Base-by-base conservation (phyloP, 257 asterid species). In the Coffea canephora region DNA sequence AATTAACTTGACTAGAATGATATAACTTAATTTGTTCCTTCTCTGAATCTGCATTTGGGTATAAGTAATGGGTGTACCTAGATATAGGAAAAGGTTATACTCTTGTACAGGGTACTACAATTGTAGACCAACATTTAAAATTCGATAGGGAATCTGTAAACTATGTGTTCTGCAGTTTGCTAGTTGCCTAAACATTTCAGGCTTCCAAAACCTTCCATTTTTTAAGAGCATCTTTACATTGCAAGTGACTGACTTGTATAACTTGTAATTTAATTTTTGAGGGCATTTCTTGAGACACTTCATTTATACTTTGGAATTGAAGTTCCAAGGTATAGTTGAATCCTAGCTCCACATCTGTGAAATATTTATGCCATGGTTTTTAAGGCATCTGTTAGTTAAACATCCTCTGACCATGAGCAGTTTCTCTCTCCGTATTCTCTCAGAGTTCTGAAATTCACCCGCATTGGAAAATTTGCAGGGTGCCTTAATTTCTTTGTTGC, bases 401-500 rank as follows among this genome's bases (percentile, higher is more conserved):
- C n/a, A 55, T 16, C 8, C n/a, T 55, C 62, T n/a, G 48, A 45
- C n/a, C 25, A 12, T 27, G 66, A 50, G 36, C 23, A 11, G 10
- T 52, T 31, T 31, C n/a, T 39, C 69, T 52, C 25, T 65, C 3
- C 31, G 31, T 31, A 25, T 23, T 67, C 62, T 55, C 0, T 55
- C 62, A 31, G 43, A 41, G 61, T 65, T 39, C 34, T 36, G 5
- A 52, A 15, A 69, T 70, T 6, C 19, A 57, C 61, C 75, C n/a
- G 8, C 74, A 48, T 68, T 68, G 73, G 46, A 45, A 76, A 77
- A 15, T 75, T 59, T 73, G 46, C 84, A 94, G 97, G 98, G 93
- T 55, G 87, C 87, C 1, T 82, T 94, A 68, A 79, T 94, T 74
- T 73, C 94, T 16, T 82, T 94, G 81, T 75, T 94, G 81, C 98